Conservation (phyloP, 2,329 filamentous ascomycete species). For the Paecilomyces variotii region DNA sequence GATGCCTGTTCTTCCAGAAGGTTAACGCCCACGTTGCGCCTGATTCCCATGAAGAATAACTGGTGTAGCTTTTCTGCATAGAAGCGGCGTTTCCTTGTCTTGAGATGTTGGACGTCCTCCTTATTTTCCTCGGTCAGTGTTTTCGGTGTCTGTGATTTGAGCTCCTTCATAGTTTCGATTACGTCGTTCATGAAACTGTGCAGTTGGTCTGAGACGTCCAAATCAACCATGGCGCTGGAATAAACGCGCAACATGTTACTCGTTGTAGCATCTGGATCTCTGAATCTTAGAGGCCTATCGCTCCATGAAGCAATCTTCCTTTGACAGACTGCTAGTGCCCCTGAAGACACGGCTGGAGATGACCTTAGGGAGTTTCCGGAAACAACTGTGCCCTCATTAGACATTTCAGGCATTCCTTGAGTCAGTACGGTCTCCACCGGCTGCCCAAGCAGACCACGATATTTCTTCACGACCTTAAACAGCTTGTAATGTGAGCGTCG, state of each 20-base stretch:
- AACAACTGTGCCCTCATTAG: conserved; percentile 18
- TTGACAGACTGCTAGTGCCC: conserved; percentile 26
- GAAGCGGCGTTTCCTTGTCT: conserved; percentile 79
- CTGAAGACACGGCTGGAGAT: conserved; percentile 16
- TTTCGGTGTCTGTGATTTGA: conserved; percentile 75
- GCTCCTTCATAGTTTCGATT: conserved; percentile 58
- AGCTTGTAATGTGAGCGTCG: conserved; percentile 85
- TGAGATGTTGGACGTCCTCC: conserved; percentile 74
- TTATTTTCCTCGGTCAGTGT: conserved; percentile 84
- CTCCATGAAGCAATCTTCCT: conserved; percentile 24
- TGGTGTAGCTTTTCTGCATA: conserved; percentile 82
- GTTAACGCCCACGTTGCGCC: conserved; percentile 68
- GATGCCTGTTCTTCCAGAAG: conserved; percentile 66
- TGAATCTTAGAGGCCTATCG: conserved; percentile 56
- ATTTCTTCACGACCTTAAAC: conserved; percentile 86
- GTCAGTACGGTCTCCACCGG: conserved; percentile 56
- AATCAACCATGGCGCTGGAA: conserved; percentile 41
- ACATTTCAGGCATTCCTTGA: conserved; percentile 24
- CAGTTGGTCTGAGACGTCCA: conserved; percentile 54
- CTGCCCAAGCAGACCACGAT: conserved; percentile 68
- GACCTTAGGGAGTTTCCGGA: conserved; percentile 7
- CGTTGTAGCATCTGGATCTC: conserved; percentile 61
- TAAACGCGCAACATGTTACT: conserved; percentile 65
- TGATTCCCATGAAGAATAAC: conserved; percentile 81
- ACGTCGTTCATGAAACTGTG: conserved; percentile 63